These are phyloP conservation scores for Golubevia sp. DNA, from an alignment of 1,284 basidiomycete genomes.

Conservation along the genomic window DNA sequence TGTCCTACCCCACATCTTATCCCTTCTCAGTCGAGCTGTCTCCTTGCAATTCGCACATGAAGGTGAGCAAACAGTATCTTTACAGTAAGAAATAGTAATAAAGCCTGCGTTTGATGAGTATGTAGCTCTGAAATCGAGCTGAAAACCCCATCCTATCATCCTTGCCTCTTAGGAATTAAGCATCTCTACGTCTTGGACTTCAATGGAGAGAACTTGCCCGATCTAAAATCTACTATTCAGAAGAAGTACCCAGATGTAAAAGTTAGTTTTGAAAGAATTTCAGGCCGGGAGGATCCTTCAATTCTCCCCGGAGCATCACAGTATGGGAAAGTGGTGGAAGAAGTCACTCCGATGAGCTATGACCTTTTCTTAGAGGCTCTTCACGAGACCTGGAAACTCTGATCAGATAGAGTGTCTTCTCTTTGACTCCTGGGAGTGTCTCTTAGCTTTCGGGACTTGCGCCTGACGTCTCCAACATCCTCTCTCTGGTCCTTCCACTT, in stretches of 20 bases:
- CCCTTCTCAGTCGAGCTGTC: slow-evolving; percentile 14
- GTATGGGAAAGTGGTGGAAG: no score
- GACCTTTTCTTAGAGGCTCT: no score
- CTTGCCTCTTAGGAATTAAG: slow-evolving; percentile 69
- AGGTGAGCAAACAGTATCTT: slow-evolving; percentile 17
- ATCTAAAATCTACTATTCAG: slow-evolving; percentile 73
- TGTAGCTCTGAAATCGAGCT: no score
- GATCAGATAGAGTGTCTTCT: no score
- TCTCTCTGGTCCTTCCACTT: no score
- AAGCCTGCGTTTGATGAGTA: slow-evolving; percentile 5
- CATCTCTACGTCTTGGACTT: slow-evolving; percentile 85
- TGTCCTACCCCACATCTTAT: not conserved
- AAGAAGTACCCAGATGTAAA: slow-evolving; percentile 77
- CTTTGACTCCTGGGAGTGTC: no score
- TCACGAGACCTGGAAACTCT: no score
- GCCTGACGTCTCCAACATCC: slow-evolving; percentile 1
- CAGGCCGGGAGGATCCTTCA: no score
- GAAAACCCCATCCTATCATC: slow-evolving; percentile 4
- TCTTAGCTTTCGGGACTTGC: not conserved
- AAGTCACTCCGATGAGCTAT: no score
- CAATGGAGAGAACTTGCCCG: slow-evolving; percentile 72
- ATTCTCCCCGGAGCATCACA: no score
- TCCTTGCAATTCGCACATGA: slow-evolving; percentile 31
- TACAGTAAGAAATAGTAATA: slow-evolving; percentile 2
- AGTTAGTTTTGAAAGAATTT: no score